Conservation (phyloP, 305 asterid genomes). For the Solanum hybrid region DNA sequence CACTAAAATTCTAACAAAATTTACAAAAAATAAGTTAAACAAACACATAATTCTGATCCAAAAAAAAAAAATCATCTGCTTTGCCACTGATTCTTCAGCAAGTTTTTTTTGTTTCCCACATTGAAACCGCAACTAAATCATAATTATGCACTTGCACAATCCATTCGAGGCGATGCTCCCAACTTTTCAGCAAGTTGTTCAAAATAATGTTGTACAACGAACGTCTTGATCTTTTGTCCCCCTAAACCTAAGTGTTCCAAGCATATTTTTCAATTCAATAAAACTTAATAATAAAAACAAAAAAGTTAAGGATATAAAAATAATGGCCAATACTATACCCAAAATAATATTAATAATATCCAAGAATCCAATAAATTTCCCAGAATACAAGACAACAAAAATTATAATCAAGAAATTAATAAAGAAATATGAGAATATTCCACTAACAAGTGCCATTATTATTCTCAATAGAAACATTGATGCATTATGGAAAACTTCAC, state of each 20-base stretch:
- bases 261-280: neutral
- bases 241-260: neutral
- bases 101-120: no score
- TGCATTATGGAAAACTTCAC: neutral
- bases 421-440: neutral
- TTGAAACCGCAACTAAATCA: no score
- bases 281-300: neutral
- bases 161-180: neutral
- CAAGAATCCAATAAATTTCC: neutral
- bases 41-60: neutral
- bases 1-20: neutral
- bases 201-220: neutral
- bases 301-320: neutral
- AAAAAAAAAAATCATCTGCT: neutral
- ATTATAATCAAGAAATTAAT: neutral
- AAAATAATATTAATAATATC: neutral
- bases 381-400: neutral
- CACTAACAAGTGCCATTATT: neutral
- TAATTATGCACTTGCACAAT: no score
- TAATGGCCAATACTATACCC: neutral
- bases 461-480: neutral
- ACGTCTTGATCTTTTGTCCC: neutral
- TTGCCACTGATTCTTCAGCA: neutral
- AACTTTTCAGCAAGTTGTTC: neutral
- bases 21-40: neutral